Conservation (phyloP, 2,329 filamentous ascomycete genomes). For the Colletotrichum gigasporum region DNA sequence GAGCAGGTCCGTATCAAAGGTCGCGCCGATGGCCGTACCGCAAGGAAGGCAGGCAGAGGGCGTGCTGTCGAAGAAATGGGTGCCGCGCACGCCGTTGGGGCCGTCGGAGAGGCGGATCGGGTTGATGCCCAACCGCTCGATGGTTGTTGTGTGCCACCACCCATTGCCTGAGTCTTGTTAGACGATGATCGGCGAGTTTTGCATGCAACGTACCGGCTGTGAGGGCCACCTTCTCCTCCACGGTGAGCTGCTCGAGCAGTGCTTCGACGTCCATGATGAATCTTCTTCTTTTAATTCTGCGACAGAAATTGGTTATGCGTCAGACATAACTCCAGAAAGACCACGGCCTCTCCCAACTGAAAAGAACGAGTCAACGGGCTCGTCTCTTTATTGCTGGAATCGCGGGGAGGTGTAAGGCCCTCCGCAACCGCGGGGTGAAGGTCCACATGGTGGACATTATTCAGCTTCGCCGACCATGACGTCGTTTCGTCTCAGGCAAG, state of each 20-base stretch:
- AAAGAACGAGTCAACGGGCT: neutral
- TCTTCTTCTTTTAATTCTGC: neutral
- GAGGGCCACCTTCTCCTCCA: conserved; percentile 32
- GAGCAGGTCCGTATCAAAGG: conserved; percentile 64
- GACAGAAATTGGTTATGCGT: neutral
- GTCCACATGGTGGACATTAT: conserved; percentile 9
- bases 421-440: conserved; percentile 10
- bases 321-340: neutral
- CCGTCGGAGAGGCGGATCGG: conserved; percentile 34
- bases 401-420: conserved; percentile 10
- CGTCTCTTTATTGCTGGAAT: neutral
- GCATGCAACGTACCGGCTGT: conserved; percentile 17
- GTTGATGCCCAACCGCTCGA: conserved; percentile 25
- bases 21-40: conserved; percentile 65
- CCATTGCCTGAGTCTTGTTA: conserved; percentile 21
- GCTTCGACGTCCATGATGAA: conserved; percentile 29
- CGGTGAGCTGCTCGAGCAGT: conserved; percentile 28
- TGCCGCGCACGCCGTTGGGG: conserved; percentile 62
- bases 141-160: conserved; percentile 34
- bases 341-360: too few species aligned
- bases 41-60: conserved; percentile 69
- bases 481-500: neutral
- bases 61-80: conserved; percentile 72
- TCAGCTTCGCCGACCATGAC: conserved; percentile 7
- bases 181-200: neutral